Conservation (phyloP, 1,284 basidiomycete genomes). For the Cerrena zonata region DNA sequence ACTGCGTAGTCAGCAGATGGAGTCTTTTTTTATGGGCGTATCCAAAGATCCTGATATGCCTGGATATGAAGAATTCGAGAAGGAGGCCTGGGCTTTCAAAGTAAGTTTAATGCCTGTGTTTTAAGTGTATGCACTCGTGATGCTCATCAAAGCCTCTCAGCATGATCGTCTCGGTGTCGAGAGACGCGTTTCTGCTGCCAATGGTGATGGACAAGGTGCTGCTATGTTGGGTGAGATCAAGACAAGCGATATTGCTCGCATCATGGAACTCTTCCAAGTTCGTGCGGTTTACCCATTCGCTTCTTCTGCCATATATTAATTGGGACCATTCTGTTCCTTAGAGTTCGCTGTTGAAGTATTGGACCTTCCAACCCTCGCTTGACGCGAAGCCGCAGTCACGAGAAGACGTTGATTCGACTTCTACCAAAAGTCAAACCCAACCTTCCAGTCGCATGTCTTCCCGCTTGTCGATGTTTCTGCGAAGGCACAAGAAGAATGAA, state of each 20-base stretch:
- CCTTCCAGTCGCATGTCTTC: conserved; percentile 6
- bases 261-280: conserved; percentile 79
- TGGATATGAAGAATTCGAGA: conserved; percentile 70
- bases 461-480: conserved; percentile 20
- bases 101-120: conserved; percentile 27
- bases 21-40: conserved; percentile 68
- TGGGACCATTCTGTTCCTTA: conserved; percentile 20
- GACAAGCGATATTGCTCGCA: conserved; percentile 73
- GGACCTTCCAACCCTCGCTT: conserved; percentile 52
- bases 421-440: not conserved
- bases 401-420: not conserved
- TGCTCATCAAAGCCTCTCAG: conserved; percentile 29
- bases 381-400: not conserved
- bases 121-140: too few relatives aligned
- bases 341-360: conserved; percentile 67
- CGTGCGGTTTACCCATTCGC: conserved; percentile 4
- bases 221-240: conserved; percentile 42
- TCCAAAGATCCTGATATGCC: conserved; percentile 38
- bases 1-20: conserved; percentile 65
- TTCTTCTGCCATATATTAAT: not conserved
- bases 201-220: conserved; percentile 26
- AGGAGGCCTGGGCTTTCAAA: conserved; percentile 73
- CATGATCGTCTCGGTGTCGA: conserved; percentile 71
- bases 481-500: conserved; percentile 14
- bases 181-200: conserved; percentile 40